phyloP scores from a whole-genome alignment of 768 basidiomycete species.

The Auricularia heimuer region DNA sequence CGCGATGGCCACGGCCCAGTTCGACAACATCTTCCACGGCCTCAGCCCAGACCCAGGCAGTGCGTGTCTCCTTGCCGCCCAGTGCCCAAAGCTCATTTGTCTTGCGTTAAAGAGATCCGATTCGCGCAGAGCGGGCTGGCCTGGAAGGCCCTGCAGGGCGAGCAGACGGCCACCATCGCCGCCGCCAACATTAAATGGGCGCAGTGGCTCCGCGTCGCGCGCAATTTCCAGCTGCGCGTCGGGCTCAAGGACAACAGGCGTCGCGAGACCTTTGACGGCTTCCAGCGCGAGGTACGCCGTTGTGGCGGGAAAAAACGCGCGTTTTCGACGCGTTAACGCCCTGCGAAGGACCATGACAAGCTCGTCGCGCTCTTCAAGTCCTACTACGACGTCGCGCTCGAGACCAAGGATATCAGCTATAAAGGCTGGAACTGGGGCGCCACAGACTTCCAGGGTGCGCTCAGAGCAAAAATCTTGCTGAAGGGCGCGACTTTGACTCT shows the following conservation, averaged over 20 bases:
- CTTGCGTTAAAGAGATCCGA: constrained; percentile 54
- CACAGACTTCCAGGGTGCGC: constrained; percentile 82
- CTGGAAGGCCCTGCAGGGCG: constrained; percentile 63
- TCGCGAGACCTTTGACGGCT: constrained; percentile 87
- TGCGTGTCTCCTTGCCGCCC: constrained; percentile 20
- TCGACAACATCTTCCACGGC: constrained; percentile 76
- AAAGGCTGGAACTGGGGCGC: constrained; percentile 99
- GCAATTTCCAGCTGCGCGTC: constrained; percentile 82
- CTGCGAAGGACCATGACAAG: constrained; percentile 75
- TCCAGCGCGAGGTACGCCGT: constrained; percentile 71
- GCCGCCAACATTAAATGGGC: constrained; percentile 75
- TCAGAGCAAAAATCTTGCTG: neutral
- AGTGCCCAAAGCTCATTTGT: constrained; percentile 2
- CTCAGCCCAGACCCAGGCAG: constrained; percentile 68
- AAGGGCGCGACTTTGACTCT: constrained; percentile 2
- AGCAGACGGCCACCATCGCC: constrained; percentile 52
- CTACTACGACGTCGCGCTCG: constrained; percentile 76
- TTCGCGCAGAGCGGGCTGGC: constrained; percentile 86
- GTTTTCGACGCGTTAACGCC: constrained; percentile 4
- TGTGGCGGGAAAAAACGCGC: neutral
- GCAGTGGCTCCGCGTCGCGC: constrained; percentile 86
- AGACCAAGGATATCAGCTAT: constrained; percentile 75
- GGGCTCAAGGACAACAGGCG: constrained; percentile 62
- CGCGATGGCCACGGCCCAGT: constrained; percentile 58
- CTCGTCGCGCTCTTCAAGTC: constrained; percentile 73